Evolutionary conservation across 371 early-diverging fungal species (phyloP).

Genomic region (Syncephalastrum racemosum): DNA sequence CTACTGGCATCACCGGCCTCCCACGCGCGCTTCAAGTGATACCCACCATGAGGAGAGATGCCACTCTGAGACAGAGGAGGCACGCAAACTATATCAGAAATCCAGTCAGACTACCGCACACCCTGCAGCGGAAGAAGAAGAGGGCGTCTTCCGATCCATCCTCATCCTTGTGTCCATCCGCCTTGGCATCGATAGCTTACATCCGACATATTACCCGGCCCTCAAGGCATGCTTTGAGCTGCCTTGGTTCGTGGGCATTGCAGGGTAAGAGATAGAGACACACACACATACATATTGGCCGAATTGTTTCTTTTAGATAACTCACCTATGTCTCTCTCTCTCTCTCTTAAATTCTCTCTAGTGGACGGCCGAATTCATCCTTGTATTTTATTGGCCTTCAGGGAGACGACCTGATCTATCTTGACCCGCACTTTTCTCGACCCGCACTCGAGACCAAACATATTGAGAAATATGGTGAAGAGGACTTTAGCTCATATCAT

Average conservation of each 20-base stretch:
- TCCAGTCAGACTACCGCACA: conserved; percentile 7
- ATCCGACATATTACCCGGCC: conserved; percentile 79
- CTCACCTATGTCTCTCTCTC: background rate
- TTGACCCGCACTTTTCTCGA: conserved; percentile 93
- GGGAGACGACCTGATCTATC: conserved; percentile 80
- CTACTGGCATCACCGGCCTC: conserved; percentile 13
- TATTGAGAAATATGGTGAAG: conserved; percentile 48
- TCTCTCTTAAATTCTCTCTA: conserved; percentile 16
- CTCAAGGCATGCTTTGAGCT: conserved; percentile 76
- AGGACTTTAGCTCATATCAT: conserved; percentile 82
- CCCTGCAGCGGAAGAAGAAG: conserved; percentile 16
- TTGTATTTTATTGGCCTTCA: conserved; percentile 90
- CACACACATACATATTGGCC: conserved; percentile 2
- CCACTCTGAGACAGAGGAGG: conserved; percentile 23
- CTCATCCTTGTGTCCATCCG: conserved; percentile 86
- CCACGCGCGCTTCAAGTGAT: conserved; percentile 7
- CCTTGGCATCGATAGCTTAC: conserved; percentile 85
- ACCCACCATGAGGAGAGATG: conserved; percentile 8
- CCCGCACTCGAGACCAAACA: conserved; percentile 61
- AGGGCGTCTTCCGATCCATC: conserved; percentile 55
- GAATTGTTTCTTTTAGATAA: background rate
- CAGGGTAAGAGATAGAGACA: conserved; percentile 81
- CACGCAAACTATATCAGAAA: conserved; percentile 32
- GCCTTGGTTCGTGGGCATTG: conserved; percentile 85
- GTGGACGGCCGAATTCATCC: conserved; percentile 92